Evolutionary conservation across 2,329 filamentous ascomycete genomes (phyloP).

Genomic region (Myriosclerotinia scirpicola): DNA sequence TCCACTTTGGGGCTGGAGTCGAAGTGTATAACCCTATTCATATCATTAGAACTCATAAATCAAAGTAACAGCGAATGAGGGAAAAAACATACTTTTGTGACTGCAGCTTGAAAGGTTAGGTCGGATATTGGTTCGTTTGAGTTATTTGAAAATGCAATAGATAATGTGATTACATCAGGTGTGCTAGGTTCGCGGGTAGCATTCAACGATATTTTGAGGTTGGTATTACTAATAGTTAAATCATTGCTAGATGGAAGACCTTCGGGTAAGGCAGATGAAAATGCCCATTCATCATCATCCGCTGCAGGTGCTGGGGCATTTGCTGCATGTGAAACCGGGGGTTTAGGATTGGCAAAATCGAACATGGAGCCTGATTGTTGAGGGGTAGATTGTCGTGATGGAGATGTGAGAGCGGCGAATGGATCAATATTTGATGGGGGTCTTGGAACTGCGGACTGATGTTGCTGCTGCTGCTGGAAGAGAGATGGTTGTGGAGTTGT

Average conservation of each 20-base stretch:
- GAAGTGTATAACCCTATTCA: conserved; percentile 71
- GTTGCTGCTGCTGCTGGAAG: conserved; percentile 45
- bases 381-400: conserved; percentile 46
- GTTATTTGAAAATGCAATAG: conserved; percentile 82
- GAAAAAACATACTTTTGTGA: conserved; percentile 71
- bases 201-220: conserved; percentile 70
- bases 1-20: conserved; percentile 82
- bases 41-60: conserved; percentile 27
- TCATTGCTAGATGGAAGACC: conserved; percentile 51
- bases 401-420: conserved; percentile 52
- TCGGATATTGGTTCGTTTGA: conserved; percentile 70
- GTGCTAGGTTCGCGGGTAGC: conserved; percentile 56
- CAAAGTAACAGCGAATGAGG: conserved; percentile 21
- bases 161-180: conserved; percentile 59
- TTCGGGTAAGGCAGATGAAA: conserved; percentile 80
- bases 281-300: conserved; percentile 92
- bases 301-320: conserved; percentile 46
- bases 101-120: conserved; percentile 87
- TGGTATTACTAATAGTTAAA: conserved; percentile 66
- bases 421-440: conserved; percentile 53
- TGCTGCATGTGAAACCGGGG: conserved; percentile 40
- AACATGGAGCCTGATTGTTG: conserved; percentile 54
- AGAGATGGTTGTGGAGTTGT: conserved; percentile 53
- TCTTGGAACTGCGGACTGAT: conserved; percentile 42
- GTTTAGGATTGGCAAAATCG: conserved; percentile 42